Evolutionary conservation across 805 yeast genomes (phyloP), one percentile per base, ranked within the genome.

Genomic region (Blastobotrys muscicola): DNA sequence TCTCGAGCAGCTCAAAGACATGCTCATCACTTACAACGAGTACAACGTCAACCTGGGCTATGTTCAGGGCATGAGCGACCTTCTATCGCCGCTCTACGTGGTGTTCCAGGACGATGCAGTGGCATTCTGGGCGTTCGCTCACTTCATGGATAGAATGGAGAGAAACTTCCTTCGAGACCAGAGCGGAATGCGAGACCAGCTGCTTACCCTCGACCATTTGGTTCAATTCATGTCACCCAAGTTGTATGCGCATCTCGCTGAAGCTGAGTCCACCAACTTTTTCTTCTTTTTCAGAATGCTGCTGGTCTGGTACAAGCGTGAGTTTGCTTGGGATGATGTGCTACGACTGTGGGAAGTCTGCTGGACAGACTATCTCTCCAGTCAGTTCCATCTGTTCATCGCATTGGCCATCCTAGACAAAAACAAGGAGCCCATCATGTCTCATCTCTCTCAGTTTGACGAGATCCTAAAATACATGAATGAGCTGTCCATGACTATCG

Each of bases 41-140:
- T 73, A 80, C 59, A 89, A 92, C 60, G 70, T 68, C 38, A 82
- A 86, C 52, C 64, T 92, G 52, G 98, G 98, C 0, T 92, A 92
- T 57, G 95, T 92, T 13, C 99, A 92, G 65, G 99, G 99, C 1
- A 92, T 92, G 99, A 78, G 92, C 8, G 99, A 92, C 61, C 67
- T 92, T 41, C 66, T 92, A 32, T 82, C 96, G 0, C 97, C 97
- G 0, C 63, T 92, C 2, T 92, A 86, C 59, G 72, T 68, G 4
- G 55, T 67, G 53, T 51, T 69, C 29, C 70, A 68, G 46, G 94
- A 89, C 59, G 95, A 89, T 52, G 67, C 80, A 0, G 55, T 86
- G 16, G 70, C 95, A 4, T 92, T 92, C 60, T 86, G 96, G 94
- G 80, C 87, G 7, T 90, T 92, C 66, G 71, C 76, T 2, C 76